Conservation (phyloP, 2,329 filamentous ascomycete genomes). For the Pezicula rhizophila region DNA sequence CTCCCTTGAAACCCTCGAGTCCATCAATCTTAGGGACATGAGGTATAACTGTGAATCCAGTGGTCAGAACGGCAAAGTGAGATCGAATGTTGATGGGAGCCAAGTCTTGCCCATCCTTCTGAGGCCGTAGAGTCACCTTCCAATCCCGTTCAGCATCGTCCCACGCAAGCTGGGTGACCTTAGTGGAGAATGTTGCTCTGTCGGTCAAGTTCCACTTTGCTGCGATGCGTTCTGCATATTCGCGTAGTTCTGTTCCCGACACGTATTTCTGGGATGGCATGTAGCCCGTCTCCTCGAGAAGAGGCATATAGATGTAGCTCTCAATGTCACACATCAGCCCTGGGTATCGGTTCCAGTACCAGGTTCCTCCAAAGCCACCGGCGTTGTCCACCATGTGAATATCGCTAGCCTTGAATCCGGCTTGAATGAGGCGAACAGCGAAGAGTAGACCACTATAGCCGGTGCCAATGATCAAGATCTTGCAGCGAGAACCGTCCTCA, state of each 20-base stretch:
- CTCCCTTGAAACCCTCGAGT: slow-evolving; percentile 31
- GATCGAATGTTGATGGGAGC: too few relatives aligned
- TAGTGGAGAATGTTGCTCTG: too few relatives aligned
- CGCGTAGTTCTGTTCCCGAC: slow-evolving; percentile 21
- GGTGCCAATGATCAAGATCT: too few relatives aligned
- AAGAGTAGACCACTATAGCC: slow-evolving; percentile 1
- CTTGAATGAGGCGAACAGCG: slow-evolving; percentile 4
- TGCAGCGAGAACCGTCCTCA: too few relatives aligned
- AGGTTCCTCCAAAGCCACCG: slow-evolving; percentile 41
- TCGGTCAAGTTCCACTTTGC: slow-evolving; percentile 34
- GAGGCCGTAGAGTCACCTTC: too few relatives aligned
- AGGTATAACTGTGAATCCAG: too few relatives aligned
- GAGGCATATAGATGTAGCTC: slow-evolving; percentile 52
- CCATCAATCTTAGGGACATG: too few relatives aligned
- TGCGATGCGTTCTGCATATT: slow-evolving; percentile 39
- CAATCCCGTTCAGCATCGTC: too few relatives aligned
- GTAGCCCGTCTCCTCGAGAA: slow-evolving; percentile 54
- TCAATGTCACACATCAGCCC: slow-evolving; percentile 51
- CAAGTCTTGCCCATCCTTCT: too few relatives aligned
- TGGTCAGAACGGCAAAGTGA: too few relatives aligned
- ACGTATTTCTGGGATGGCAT: slow-evolving; percentile 37
- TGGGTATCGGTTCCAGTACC: slow-evolving; percentile 43
- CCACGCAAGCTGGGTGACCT: too few relatives aligned
- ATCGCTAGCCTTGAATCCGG: slow-evolving; percentile 19
- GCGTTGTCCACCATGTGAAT: slow-evolving; percentile 39